phyloP scores from a whole-genome alignment of 78 protist genomes.

The Chrysochromulina parva region DNA sequence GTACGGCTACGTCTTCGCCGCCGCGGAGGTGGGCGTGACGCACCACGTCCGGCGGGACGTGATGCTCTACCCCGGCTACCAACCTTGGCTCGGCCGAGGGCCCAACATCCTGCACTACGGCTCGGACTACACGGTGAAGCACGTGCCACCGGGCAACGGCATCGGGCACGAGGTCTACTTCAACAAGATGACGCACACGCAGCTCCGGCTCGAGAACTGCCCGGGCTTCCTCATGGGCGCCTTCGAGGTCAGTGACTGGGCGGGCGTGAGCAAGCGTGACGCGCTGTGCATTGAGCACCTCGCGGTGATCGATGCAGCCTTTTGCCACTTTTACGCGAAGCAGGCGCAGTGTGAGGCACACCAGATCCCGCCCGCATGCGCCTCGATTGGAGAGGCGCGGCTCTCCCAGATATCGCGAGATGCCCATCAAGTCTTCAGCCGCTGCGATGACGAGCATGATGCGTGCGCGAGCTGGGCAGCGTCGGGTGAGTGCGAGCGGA shows the following conservation, averaged over 20 bases:
- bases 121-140: neutral
- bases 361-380: neutral
- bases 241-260: no score
- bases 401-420: neutral
- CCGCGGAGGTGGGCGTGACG: neutral
- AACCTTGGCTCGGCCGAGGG: neutral
- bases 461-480: neutral
- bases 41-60: slow-evolving; percentile 8
- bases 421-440: neutral
- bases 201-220: neutral
- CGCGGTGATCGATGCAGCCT: neutral
- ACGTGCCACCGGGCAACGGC: no score
- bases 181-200: neutral
- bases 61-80: slow-evolving; percentile 21
- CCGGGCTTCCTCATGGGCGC: no score
- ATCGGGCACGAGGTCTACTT: neutral
- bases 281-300: slow-evolving; percentile 2
- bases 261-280: neutral
- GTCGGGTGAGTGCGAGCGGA: neutral
- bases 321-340: neutral
- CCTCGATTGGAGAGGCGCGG: no score
- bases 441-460: neutral
- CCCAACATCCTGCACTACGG: slow-evolving; percentile 22
- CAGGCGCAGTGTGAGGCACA: neutral
- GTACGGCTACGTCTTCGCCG: neutral